phyloP scores from a whole-genome alignment of 2,329 filamentous ascomycete species.

The Dactylellina leptospora region DNA sequence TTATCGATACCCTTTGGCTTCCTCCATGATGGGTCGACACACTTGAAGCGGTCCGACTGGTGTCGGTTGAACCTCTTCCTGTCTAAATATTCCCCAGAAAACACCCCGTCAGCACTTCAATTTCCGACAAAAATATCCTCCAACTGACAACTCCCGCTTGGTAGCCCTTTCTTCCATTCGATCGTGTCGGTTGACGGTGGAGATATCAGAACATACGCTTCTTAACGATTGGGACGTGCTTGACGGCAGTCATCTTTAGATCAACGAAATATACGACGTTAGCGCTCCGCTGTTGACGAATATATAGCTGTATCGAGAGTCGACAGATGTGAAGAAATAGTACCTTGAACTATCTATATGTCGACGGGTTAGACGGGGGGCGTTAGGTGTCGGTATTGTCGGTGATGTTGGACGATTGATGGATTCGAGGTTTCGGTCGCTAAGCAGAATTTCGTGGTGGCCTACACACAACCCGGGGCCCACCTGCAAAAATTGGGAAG shows the following conservation, averaged over 20 bases:
- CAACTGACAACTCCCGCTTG: background rate
- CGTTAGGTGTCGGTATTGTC: background rate
- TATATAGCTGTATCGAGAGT: background rate
- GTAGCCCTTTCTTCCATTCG: slow-evolving; percentile 1
- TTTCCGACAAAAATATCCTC: background rate
- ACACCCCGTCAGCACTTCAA: slow-evolving; percentile 60
- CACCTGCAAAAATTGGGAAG: slow-evolving; percentile 7
- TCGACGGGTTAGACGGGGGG: slow-evolving; percentile 2
- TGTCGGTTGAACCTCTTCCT: slow-evolving; percentile 95
- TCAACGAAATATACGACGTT: slow-evolving; percentile 21
- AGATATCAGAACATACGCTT: slow-evolving; percentile 81
- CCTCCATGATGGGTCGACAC: slow-evolving; percentile 89
- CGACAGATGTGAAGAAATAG: background rate
- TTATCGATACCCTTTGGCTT: slow-evolving; percentile 99
- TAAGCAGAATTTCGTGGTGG: slow-evolving; percentile 49
- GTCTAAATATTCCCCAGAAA: slow-evolving; percentile 68
- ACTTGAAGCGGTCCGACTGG: slow-evolving; percentile 96
- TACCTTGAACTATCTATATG: slow-evolving; percentile 45
- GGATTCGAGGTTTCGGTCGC: slow-evolving; percentile 15
- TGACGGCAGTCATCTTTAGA: slow-evolving; percentile 92
- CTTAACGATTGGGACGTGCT: slow-evolving; percentile 99
- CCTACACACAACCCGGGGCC: slow-evolving; percentile 6
- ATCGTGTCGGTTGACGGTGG: slow-evolving; percentile 54
- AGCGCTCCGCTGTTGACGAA: slow-evolving; percentile 9
- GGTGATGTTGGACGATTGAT: slow-evolving; percentile 13